These are phyloP conservation scores for Globisporangium iwayamae DNA, from an alignment of 352 stramenopile genomes.

Conservation along the genomic window DNA sequence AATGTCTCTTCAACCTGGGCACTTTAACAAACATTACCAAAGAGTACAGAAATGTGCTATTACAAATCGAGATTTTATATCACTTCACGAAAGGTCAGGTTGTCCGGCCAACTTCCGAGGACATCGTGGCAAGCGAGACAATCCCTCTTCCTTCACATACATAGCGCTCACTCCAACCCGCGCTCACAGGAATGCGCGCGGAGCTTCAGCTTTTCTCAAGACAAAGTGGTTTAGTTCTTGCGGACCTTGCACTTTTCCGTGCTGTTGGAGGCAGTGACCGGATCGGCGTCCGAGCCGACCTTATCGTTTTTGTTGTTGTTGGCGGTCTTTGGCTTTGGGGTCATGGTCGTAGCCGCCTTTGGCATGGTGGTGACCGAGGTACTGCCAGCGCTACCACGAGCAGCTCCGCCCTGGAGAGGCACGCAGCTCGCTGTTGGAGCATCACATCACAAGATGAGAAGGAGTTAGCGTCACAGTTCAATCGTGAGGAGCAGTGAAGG, in stretches of 20 bases:
- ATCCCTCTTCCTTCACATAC: no score
- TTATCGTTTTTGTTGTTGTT: neutral
- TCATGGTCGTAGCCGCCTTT: neutral
- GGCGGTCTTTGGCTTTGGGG: neutral
- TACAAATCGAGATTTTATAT: no score
- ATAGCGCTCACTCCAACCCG: no score
- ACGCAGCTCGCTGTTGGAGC: neutral
- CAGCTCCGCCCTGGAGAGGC: neutral
- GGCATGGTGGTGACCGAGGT: neutral
- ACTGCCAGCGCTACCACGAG: neutral
- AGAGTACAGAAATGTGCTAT: no score
- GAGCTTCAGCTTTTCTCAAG: neutral
- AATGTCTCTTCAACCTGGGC: no score
- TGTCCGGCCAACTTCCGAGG: no score
- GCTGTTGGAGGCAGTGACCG: slow-evolving; percentile 38
- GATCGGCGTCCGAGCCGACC: neutral
- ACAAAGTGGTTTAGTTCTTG: neutral
- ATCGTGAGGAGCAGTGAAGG: neutral
- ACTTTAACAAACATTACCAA: no score
- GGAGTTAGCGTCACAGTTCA: neutral
- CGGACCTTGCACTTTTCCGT: slow-evolving; percentile 16
- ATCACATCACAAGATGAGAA: neutral
- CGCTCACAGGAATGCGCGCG: no score
- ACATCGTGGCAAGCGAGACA: no score
- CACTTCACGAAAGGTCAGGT: no score